Evolutionary conservation across 2,329 filamentous ascomycete genomes (phyloP), one percentile per base, ranked within the genome.

Genomic region (Claviceps sp.): DNA sequence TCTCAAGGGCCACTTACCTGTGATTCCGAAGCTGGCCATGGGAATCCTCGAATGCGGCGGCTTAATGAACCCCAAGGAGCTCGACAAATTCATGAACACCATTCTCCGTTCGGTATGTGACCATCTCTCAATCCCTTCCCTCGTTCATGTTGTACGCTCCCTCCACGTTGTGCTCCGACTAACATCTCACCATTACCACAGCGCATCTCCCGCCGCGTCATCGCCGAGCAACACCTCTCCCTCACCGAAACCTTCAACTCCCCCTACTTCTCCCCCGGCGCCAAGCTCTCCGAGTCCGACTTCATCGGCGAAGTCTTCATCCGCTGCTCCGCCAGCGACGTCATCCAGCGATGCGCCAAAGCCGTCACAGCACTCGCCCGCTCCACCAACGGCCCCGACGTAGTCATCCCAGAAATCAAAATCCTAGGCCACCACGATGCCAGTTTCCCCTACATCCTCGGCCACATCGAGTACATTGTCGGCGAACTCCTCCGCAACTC

Each of bases 281-380:
- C 86, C 3, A 85, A 84, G 57, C 77, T 84, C 40, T 76, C 80
- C 42, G 78, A 82, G 52, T 73, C 86, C 47, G 91, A 97, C 56
- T 95, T 94, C 61, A 88, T 98, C 16, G 93, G 93, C 54, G 89
- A 97, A 64, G 89, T 98, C 14, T 95, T 98, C 62, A 79, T 97
- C 49, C 89, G 86, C 60, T 97, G 93, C 68, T 88, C 88, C 56
- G 91, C 91, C 46, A 85, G 83, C 62, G 89, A 96, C 60, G 87
- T 97, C 39, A 82, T 98, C 51, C 79, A 89, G 59, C 81, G 83
- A 49, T 96, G 90, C 66, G 88, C 86, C 47, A 78, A 79, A 48
- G 81, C 88, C 37, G 84, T 90, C 17, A 80, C 82, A 56, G 77
- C 84, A 44, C 79, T 97, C 49, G 83, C 88, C 52, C 78, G 78